Evolutionary conservation across 2,329 filamentous ascomycete genomes (phyloP), one percentile per base, ranked within the genome.

Genomic region (Chalaropsis ovoidea): DNA sequence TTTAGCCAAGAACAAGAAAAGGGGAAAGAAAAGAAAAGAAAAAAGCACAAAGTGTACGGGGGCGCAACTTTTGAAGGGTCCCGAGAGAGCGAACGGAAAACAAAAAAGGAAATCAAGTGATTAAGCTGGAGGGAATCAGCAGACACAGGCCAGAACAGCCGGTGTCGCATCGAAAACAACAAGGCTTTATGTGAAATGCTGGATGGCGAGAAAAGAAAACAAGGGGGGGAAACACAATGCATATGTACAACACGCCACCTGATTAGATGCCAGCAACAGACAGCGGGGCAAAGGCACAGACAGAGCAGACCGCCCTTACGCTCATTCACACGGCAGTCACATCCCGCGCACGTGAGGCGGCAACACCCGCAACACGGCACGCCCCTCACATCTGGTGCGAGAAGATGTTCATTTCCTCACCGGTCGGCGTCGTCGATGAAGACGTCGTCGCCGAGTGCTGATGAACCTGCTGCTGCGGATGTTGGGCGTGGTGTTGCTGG

Each of bases 361-460:
- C 47, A 19, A 39, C 8, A 39, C 52, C 17, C 11, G 31, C 52
- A 19, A 1, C 52, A 19, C 24, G 2, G 22, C 10, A 24, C 10
- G 7, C n/a, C 52, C 27, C 82, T 90, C 85, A 94, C 86, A 94
- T 90, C 81, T 91, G 89, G 82, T 90, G 68, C 35, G 67, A 87
- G 82, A 92, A 96, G 91, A 95, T 96, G 95, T 91, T 91, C 86
- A 91, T 91, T 84, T 94, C 90, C 73, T 92, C 88, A 75, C 81
- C 82, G 15, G 68, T 64, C 35, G 65, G 65, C n/a, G 65, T 67
- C n/a, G 65, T 67, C 13, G 65, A 64, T 4, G 65, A 41, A 42
- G 65, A 67, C 54, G 63, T 60, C 54, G 65, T 42, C 43, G 62
- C 49, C 7, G 56, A 52, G 43, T 64, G 65, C 27, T 60, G 62